Evolutionary conservation across 768 basidiomycete species (phyloP).

Genomic region (Tylopilus subfusipes): DNA sequence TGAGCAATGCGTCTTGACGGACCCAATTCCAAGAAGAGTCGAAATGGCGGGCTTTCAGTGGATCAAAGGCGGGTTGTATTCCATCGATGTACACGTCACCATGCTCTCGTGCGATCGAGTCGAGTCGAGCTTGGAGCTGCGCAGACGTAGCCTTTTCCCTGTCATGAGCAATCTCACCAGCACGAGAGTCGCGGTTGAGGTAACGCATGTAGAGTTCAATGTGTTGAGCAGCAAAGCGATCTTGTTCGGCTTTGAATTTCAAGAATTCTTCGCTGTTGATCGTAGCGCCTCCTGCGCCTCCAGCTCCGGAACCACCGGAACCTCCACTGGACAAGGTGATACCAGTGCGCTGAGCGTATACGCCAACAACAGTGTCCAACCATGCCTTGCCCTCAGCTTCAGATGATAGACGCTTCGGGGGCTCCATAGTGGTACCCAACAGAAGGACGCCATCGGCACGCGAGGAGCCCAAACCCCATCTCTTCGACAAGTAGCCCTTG

Average conservation of each 20-base stretch:
- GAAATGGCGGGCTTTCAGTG: slow-evolving; percentile 95
- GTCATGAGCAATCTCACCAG: slow-evolving; percentile 88
- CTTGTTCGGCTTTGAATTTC: slow-evolving; percentile 92
- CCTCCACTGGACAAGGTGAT: slow-evolving; percentile 75
- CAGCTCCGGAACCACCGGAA: slow-evolving; percentile 56
- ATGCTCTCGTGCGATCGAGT: slow-evolving; percentile 86
- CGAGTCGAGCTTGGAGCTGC: slow-evolving; percentile 80
- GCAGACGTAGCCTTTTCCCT: slow-evolving; percentile 71
- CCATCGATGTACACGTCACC: slow-evolving; percentile 93
- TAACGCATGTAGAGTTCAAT: slow-evolving; percentile 97
- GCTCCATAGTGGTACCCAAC: slow-evolving; percentile 89
- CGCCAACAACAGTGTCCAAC: slow-evolving; percentile 80
- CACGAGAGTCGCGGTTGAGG: slow-evolving; percentile 87
- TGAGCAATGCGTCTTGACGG: slow-evolving; percentile 90
- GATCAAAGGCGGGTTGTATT: slow-evolving; percentile 91
- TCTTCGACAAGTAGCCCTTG: slow-evolving; percentile 84
- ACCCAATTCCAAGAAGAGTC: slow-evolving; percentile 99
- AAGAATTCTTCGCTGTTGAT: slow-evolving; percentile 99
- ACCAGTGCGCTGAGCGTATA: slow-evolving; percentile 87
- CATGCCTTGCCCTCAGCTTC: slow-evolving; percentile 92
- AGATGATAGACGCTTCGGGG: slow-evolving; percentile 86
- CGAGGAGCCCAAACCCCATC: slow-evolving; percentile 90
- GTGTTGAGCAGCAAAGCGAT: slow-evolving; percentile 88
- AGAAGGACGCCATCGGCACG: slow-evolving; percentile 90
- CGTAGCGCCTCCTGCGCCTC: slow-evolving; percentile 67